These are phyloP conservation scores for Metschnikowia kunwiensis DNA, from an alignment of 805 yeast genomes.

Conservation along the genomic window DNA sequence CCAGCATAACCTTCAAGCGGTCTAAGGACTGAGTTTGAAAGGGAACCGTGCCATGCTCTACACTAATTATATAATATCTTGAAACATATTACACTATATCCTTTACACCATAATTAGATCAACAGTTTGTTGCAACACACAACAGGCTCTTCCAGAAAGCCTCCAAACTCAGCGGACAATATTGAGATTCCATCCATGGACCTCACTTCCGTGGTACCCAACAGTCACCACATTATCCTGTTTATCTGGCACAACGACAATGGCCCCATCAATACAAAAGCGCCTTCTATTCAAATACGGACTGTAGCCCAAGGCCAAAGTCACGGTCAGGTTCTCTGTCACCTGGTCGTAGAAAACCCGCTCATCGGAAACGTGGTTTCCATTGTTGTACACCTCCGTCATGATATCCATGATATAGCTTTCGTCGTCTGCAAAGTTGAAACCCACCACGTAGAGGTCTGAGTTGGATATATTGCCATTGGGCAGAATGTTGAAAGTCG, in stretches of 20 bases:
- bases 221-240: slow-evolving; percentile 1
- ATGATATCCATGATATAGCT: slow-evolving; percentile 51
- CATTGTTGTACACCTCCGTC: slow-evolving; percentile 54
- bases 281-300: slow-evolving; percentile 34
- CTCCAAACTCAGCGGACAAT: slow-evolving; percentile 6
- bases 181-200: slow-evolving; percentile 10
- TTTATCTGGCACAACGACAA: slow-evolving; percentile 30
- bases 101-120: no score
- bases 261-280: slow-evolving; percentile 68
- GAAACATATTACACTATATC: no score
- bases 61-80: no score
- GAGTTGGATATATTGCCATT: slow-evolving; percentile 43
- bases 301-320: slow-evolving; percentile 16
- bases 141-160: no score
- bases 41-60: no score
- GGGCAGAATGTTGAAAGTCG: slow-evolving; percentile 63
- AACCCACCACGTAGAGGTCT: slow-evolving; percentile 45
- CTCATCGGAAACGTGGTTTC: slow-evolving; percentile 49
- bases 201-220: slow-evolving; percentile 9
- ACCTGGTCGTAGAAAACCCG: slow-evolving; percentile 47
- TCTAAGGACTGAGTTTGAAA: slow-evolving; percentile 3
- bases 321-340: slow-evolving; percentile 22
- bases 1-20: slow-evolving; percentile 7
- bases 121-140: no score
- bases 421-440: slow-evolving; percentile 33